Percentiles rank a stretch among this genome's conserved stretches.
Conservation (phyloP, 768 basidiomycete species). For the Leucocoprinus leucothites region DNA sequence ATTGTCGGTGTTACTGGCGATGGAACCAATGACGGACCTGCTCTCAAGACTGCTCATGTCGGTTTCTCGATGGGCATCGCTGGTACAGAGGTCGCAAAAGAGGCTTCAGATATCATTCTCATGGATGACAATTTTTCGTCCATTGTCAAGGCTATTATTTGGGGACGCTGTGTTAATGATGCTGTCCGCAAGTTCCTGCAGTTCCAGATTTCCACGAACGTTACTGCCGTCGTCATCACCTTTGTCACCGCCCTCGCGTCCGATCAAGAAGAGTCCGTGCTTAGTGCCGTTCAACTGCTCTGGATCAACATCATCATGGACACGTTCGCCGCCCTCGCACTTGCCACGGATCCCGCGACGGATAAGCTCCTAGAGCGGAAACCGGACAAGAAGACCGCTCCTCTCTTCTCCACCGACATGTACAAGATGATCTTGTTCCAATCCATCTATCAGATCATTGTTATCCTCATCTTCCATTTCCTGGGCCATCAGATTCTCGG, state of each 20-base stretch:
- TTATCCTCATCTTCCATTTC: conserved; percentile 91
- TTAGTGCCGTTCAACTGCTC: conserved; percentile 93
- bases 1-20: conserved; percentile 97
- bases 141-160: conserved; percentile 97
- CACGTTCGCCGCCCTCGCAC: conserved; percentile 94
- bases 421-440: conserved; percentile 95
- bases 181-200: conserved; percentile 97
- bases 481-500: conserved; percentile 70
- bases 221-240: conserved; percentile 93
- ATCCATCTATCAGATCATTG: conserved; percentile 77
- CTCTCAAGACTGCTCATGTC: conserved; percentile 92
- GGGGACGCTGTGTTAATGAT: conserved; percentile 99
- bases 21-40: conserved; percentile 97
- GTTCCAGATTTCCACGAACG: conserved; percentile 92
- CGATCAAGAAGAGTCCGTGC: conserved; percentile 69
- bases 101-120: conserved; percentile 97
- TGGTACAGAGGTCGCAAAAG: conserved; percentile 98
- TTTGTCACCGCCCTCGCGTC: conserved; percentile 89
- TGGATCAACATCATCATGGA: conserved; percentile 99
- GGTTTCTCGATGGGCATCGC: conserved; percentile 97
- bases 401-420: conserved; percentile 92
- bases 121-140: conserved; percentile 98
- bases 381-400: conserved; percentile 86
- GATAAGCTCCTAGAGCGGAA: conserved; percentile 79
- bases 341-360: conserved; percentile 94